These are phyloP conservation scores for Botrytis porri DNA, from an alignment of 2,329 filamentous ascomycete species.

Conservation along the genomic window DNA sequence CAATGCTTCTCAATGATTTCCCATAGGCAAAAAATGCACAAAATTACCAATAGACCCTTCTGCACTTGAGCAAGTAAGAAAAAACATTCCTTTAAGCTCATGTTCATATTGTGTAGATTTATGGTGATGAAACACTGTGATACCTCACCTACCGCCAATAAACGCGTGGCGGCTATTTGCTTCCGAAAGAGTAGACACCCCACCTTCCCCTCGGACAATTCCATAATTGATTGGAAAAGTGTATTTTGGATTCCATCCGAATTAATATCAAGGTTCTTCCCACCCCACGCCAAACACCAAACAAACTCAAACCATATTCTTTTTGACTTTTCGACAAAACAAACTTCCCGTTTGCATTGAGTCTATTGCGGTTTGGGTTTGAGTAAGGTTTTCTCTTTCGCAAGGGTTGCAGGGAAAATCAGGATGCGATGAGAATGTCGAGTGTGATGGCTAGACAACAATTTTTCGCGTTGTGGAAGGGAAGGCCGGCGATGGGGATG, in stretches of 20 bases:
- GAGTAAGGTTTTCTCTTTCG: neutral
- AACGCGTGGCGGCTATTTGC: slow-evolving; percentile 10
- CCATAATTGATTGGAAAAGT: neutral
- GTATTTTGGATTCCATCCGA: neutral
- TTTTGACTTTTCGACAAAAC: neutral
- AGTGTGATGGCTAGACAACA: neutral
- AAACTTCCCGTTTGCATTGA: neutral
- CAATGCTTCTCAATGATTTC: neutral
- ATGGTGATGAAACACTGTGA: neutral
- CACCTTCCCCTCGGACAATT: neutral
- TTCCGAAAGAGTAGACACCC: neutral
- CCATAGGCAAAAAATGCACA: neutral
- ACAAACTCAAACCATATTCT: neutral
- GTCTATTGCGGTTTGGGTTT: neutral
- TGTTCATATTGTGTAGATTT: neutral
- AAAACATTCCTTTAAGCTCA: neutral
- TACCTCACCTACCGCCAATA: neutral
- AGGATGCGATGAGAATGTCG: neutral
- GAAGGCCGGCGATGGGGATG: neutral
- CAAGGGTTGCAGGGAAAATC: neutral
- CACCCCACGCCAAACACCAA: neutral
- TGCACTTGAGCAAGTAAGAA: neutral
- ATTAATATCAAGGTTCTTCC: neutral
- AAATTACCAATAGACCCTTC: neutral
- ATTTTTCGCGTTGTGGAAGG: neutral